Percentiles rank a stretch among this genome's conserved stretches.
phyloP scores from a whole-genome alignment of 768 basidiomycete species.

The Trametes villosa region DNA sequence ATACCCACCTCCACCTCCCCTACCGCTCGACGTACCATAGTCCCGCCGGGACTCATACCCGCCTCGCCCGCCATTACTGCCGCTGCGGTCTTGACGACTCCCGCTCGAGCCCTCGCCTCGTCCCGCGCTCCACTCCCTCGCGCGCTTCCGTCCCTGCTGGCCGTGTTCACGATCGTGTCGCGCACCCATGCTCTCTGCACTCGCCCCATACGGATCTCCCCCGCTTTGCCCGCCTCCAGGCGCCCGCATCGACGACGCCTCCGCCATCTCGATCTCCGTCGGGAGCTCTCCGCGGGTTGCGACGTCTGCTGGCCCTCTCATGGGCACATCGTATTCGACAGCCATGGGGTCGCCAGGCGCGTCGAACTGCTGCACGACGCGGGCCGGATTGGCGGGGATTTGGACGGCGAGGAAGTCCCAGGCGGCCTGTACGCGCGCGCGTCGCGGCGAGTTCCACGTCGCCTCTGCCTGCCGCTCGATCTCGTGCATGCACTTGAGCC shows the following conservation, averaged over 20 bases:
- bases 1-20: too few relatives aligned
- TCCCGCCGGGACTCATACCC: too few relatives aligned
- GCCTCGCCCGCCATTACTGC: too few relatives aligned
- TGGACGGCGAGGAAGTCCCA: constrained; percentile 47
- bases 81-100: too few relatives aligned
- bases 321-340: too few relatives aligned
- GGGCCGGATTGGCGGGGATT: constrained; percentile 23
- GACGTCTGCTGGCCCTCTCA: too few relatives aligned
- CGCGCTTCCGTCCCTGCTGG: not conserved
- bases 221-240: not conserved
- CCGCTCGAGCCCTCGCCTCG: not conserved
- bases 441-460: constrained; percentile 28
- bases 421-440: constrained; percentile 50
- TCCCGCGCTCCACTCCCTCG: not conserved
- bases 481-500: constrained; percentile 30
- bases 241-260: too few relatives aligned
- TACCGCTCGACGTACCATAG: too few relatives aligned
- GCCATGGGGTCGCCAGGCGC: not conserved
- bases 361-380: not conserved
- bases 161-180: not conserved
- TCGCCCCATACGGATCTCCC: not conserved
- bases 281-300: too few relatives aligned
- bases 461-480: constrained; percentile 37
- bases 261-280: not conserved
- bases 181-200: not conserved